Base-by-base conservation (phyloP, 108 stramenopile genomes). In the Asterionellopsis glacialis region DNA sequence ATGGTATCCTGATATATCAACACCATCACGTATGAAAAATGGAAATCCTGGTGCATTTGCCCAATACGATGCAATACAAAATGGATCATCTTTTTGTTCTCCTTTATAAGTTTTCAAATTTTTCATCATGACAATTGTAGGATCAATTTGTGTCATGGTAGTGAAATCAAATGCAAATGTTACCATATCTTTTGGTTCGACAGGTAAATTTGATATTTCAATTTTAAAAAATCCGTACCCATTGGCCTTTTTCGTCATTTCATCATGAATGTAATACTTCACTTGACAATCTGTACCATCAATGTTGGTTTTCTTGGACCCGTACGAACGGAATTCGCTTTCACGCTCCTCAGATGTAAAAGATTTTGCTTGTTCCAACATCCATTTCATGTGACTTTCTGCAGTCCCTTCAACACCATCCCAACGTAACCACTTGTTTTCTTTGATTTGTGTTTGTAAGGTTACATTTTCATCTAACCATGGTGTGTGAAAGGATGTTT, bases 21-120 rank as follows among this genome's bases (percentile, higher is more conserved):
- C 42, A 13, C 65, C 65, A 23, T 66, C 65, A 11, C 65, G 65
- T 48, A 51, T 51, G 7, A 21, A 48, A 57, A 66, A 66, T n/a
- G 65, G 65, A 57, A 66, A 66, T 16, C 65, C 65, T n/a, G 65
- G 65, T 41, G 45, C 38, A 40, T 66, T 66, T 1, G 56, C 45
- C 65, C 65, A 66, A 43, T 66, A 66, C 33, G 45, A 28, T 0
- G 50, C 65, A 0, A 38, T 41, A 5, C 25, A 16, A 49, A 66
- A 66, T 11, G 63, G 52, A 43, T 64, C 52, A 6, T 45, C 53
- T n/a, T n/a, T n/a, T n/a, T n/a, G n/a, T n/a, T n/a, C n/a, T n/a
- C n/a, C n/a, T n/a, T 24, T 15, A 50, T 66, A 66, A 13, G 56
- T 66, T 0, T 27, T 50, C 14, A 66, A 33, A 0, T 49, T 27